Conservation (phyloP, 2,329 filamentous ascomycete species). For the Colletotrichum higginsianum region DNA sequence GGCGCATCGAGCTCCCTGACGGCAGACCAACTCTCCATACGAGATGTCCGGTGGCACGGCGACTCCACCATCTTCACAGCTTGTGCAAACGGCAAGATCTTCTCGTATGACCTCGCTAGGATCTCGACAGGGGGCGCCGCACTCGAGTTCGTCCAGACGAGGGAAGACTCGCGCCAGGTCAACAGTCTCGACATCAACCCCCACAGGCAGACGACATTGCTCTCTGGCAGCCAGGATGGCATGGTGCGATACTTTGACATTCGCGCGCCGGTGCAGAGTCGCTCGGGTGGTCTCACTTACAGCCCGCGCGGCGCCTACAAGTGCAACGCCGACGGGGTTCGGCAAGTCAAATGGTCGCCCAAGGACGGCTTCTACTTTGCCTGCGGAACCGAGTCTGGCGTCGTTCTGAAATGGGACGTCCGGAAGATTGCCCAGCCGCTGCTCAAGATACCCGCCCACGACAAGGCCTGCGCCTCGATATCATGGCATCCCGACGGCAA, state of each 20-base stretch:
- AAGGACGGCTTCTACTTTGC: constrained; percentile 74
- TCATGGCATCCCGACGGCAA: constrained; percentile 79
- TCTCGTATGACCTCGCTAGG: constrained; percentile 72
- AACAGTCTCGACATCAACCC: constrained; percentile 76
- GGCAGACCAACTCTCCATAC: constrained; percentile 74
- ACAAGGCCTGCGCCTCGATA: constrained; percentile 71
- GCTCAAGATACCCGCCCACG: constrained; percentile 73
- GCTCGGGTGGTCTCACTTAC: constrained; percentile 65
- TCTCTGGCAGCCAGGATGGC: constrained; percentile 76
- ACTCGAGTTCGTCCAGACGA: constrained; percentile 70
- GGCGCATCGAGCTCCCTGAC: constrained; percentile 53
- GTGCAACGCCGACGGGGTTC: constrained; percentile 70
- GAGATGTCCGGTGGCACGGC: constrained; percentile 72
- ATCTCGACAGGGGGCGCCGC: constrained; percentile 61
- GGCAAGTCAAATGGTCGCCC: constrained; percentile 77
- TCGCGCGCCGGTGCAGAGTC: constrained; percentile 62
- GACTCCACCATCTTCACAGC: constrained; percentile 73
- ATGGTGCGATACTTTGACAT: constrained; percentile 75
- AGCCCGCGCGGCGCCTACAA: constrained; percentile 59
- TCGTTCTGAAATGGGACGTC: constrained; percentile 76
- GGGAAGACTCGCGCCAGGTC: constrained; percentile 75
- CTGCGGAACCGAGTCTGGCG: constrained; percentile 74
- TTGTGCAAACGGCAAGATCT: constrained; percentile 75
- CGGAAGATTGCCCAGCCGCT: constrained; percentile 68
- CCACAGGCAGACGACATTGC: constrained; percentile 68